phyloP scores from a whole-genome alignment of 2,329 filamentous ascomycete species.

The Aspergillus tanneri region DNA sequence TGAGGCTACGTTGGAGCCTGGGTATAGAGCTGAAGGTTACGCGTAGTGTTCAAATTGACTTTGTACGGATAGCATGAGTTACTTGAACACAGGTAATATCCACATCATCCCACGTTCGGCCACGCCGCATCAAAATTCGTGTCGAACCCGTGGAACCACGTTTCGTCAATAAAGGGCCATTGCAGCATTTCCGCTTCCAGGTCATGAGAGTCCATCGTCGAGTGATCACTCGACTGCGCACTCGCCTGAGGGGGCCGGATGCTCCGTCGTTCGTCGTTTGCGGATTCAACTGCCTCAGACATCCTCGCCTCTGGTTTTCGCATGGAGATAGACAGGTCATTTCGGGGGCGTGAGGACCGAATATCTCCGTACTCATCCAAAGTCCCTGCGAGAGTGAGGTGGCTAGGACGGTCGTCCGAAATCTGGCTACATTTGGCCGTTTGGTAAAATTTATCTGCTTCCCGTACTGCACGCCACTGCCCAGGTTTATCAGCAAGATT shows the following conservation, averaged over 20 bases:
- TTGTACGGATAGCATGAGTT: too few relatives aligned
- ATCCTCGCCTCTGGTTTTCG: background rate
- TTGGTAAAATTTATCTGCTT: constrained; percentile 38
- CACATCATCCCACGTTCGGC: constrained; percentile 16
- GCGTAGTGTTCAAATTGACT: background rate
- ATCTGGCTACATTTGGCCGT: constrained; percentile 29
- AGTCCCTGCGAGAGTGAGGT: constrained; percentile 33
- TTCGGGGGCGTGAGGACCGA: constrained; percentile 27
- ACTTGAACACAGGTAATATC: too few relatives aligned
- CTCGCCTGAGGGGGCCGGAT: background rate
- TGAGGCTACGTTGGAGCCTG: too few relatives aligned
- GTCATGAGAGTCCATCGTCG: constrained; percentile 22
- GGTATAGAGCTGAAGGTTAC: too few relatives aligned
- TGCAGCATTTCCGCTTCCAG: constrained; percentile 38
- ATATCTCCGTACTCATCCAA: constrained; percentile 42
- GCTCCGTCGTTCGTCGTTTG: too few relatives aligned
- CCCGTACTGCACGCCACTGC: constrained; percentile 38
- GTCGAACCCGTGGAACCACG: constrained; percentile 38
- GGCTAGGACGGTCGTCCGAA: constrained; percentile 25
- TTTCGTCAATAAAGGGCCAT: constrained; percentile 40
- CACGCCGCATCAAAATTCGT: constrained; percentile 33
- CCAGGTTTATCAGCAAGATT: constrained; percentile 1
- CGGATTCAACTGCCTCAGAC: constrained; percentile 1
- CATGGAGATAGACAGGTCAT: constrained; percentile 14
- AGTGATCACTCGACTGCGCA: constrained; percentile 3